A percentile compares a stretch with the other conserved stretches of the same genome.
phyloP scores from a whole-genome alignment of 2,329 filamentous ascomycete species.

The Septoria petroselini region DNA sequence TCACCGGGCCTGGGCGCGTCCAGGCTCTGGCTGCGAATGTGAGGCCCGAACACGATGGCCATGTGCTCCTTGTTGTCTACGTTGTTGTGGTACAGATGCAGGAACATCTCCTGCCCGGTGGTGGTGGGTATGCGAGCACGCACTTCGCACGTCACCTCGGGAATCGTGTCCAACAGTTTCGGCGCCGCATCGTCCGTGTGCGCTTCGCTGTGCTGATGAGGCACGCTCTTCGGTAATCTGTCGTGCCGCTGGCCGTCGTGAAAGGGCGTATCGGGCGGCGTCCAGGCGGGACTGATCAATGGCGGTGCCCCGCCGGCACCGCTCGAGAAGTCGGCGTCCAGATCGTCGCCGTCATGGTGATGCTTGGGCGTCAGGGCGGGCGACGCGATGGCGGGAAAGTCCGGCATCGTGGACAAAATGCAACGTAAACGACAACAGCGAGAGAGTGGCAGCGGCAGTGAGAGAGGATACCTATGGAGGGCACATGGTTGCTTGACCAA shows the following conservation, averaged over 20 bases:
- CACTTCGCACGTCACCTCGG: constrained; percentile 87
- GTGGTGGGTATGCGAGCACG: constrained; percentile 93
- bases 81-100: constrained; percentile 91
- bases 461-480: background rate
- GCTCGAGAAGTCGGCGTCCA: constrained; percentile 32
- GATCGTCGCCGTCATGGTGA: constrained; percentile 36
- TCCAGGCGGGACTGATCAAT: constrained; percentile 49
- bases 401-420: constrained; percentile 44
- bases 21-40: constrained; percentile 70
- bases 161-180: constrained; percentile 70
- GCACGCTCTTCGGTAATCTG: constrained; percentile 44
- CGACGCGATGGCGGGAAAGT: constrained; percentile 52
- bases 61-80: constrained; percentile 94
- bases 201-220: constrained; percentile 36
- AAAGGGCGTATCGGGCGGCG: constrained; percentile 36
- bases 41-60: constrained; percentile 90
- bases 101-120: constrained; percentile 89
- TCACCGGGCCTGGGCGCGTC: constrained; percentile 71
- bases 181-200: constrained; percentile 56
- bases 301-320: constrained; percentile 39
- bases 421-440: background rate
- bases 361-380: constrained; percentile 41
- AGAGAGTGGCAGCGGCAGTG: background rate
- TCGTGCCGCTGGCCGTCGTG: constrained; percentile 33
- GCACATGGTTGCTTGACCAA: background rate